Conservation (phyloP, 2,329 filamentous ascomycete species). For the Taxawa tesnikishii region DNA sequence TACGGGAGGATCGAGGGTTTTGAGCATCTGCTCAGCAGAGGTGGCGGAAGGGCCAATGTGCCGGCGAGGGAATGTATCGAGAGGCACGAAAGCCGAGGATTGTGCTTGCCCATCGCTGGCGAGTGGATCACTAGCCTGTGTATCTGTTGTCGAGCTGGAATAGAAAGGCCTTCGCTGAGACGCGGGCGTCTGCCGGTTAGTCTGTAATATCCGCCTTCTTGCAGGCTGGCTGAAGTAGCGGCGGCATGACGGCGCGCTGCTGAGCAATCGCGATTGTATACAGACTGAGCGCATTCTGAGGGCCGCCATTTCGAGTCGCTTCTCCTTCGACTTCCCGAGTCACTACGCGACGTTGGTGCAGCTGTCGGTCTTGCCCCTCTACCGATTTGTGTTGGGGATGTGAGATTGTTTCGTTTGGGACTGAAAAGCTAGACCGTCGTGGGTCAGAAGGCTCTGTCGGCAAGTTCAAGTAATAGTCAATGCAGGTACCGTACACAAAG, state of each 20-base stretch:
- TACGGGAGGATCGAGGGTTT: slow-evolving; percentile 61
- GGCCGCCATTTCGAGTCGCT: slow-evolving; percentile 4
- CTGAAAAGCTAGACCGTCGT: too few relatives aligned
- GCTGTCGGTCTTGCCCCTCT: too few relatives aligned
- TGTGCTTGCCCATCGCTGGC: slow-evolving; percentile 5
- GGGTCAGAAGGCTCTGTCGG: too few relatives aligned
- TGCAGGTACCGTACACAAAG: too few relatives aligned
- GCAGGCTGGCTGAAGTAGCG: slow-evolving; percentile 3
- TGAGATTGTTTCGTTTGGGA: too few relatives aligned
- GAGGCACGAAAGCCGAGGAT: slow-evolving; percentile 22
- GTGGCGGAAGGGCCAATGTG: slow-evolving; percentile 74
- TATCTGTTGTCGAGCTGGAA: slow-evolving; percentile 6
- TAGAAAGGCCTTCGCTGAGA: slow-evolving; percentile 6
- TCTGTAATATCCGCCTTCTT: slow-evolving; percentile 2
- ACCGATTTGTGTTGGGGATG: too few relatives aligned
- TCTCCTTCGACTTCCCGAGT: too few relatives aligned
- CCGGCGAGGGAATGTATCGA: slow-evolving; percentile 62
- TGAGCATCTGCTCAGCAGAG: slow-evolving; percentile 66
- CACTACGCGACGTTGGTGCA: too few relatives aligned
- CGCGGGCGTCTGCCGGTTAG: background rate
- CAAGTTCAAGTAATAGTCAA: too few relatives aligned
- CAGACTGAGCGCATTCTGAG: slow-evolving; percentile 4
- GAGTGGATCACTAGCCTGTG: slow-evolving; percentile 1
- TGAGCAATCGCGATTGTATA: slow-evolving; percentile 1
- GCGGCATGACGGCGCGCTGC: slow-evolving; percentile 1